phyloP scores from a whole-genome alignment of 768 basidiomycete species.

The Termitomyces sp. region DNA sequence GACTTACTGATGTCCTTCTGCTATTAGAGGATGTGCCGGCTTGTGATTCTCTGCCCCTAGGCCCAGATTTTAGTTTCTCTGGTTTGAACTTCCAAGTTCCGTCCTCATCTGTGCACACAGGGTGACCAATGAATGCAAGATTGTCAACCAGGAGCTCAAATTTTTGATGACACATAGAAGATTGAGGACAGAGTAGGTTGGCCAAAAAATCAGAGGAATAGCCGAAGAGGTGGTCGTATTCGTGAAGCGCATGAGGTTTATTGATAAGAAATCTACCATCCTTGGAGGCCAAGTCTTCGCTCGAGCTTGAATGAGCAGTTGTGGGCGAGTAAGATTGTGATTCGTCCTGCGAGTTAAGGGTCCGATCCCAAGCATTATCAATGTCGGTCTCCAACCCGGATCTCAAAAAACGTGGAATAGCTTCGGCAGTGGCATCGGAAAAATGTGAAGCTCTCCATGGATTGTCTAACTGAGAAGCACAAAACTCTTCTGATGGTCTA shows the following conservation, averaged over 20 bases:
- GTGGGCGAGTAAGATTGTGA: slow-evolving; percentile 46
- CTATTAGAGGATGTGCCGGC: slow-evolving; percentile 28
- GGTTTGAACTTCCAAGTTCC: slow-evolving; percentile 71
- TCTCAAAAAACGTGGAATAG: slow-evolving; percentile 15
- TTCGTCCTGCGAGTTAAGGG: slow-evolving; percentile 41
- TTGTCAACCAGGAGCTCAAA: slow-evolving; percentile 92
- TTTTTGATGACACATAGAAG: slow-evolving; percentile 84
- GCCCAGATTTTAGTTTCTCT: slow-evolving; percentile 46
- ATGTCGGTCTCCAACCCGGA: slow-evolving; percentile 25
- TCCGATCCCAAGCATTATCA: slow-evolving; percentile 63
- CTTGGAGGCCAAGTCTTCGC: slow-evolving; percentile 45
- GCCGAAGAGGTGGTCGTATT: slow-evolving; percentile 70
- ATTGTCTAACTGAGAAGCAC: slow-evolving; percentile 57
- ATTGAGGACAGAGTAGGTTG: slow-evolving; percentile 70
- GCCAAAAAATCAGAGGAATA: slow-evolving; percentile 81
- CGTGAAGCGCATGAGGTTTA: slow-evolving; percentile 29
- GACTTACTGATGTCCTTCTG: slow-evolving; percentile 22
- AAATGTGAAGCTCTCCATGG: slow-evolving; percentile 64
- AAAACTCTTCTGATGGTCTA: slow-evolving; percentile 37
- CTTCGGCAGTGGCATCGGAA: slow-evolving; percentile 26
- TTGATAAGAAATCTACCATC: slow-evolving; percentile 33
- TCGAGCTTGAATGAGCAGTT: slow-evolving; percentile 40
- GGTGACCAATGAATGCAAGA: slow-evolving; percentile 91
- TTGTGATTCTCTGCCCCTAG: slow-evolving; percentile 53
- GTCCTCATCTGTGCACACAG: slow-evolving; percentile 73